phyloP scores from a whole-genome alignment of 306 rosid species.

The Malus orientalis region DNA sequence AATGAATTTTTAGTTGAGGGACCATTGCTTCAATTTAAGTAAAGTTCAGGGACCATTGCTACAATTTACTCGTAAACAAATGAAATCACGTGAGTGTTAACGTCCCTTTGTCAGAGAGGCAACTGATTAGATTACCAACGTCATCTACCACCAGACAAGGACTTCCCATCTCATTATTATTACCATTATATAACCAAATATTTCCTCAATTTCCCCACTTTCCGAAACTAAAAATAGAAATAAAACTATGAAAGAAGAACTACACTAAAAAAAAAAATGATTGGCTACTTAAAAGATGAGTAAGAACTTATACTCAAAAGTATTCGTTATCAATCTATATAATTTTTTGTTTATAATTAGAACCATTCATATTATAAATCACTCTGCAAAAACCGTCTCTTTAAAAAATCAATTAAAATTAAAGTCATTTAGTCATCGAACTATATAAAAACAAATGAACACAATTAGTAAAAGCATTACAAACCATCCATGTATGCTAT shows the following conservation, averaged over 20 bases:
- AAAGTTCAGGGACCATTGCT: too few relatives aligned
- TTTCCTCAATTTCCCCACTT: background rate
- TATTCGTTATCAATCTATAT: fast-evolving
- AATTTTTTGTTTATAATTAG: too few relatives aligned
- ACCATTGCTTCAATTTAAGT: too few relatives aligned
- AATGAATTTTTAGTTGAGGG: too few relatives aligned
- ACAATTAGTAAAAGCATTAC: fast-evolving
- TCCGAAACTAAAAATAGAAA: background rate
- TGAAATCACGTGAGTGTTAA: constrained; percentile 15
- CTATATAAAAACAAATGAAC: too few relatives aligned
- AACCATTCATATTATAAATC: too few relatives aligned
- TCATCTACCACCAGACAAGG: background rate
- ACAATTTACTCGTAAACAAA: too few relatives aligned
- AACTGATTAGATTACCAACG: background rate
- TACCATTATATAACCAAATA: background rate
- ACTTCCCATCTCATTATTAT: background rate
- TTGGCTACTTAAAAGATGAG: too few relatives aligned
- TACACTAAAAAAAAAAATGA: background rate
- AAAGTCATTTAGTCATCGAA: too few relatives aligned
- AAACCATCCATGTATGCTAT: too few relatives aligned
- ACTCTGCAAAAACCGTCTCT: fast-evolving
- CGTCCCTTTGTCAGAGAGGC: background rate
- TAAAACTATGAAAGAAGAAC: background rate
- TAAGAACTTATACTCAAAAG: fast-evolving
- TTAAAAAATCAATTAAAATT: too few relatives aligned